Percentiles rank a stretch among this genome's conserved stretches.
These are phyloP conservation scores for Yamadazyma tumulicola DNA, from an alignment of 805 yeast genomes.

Conservation along the genomic window DNA sequence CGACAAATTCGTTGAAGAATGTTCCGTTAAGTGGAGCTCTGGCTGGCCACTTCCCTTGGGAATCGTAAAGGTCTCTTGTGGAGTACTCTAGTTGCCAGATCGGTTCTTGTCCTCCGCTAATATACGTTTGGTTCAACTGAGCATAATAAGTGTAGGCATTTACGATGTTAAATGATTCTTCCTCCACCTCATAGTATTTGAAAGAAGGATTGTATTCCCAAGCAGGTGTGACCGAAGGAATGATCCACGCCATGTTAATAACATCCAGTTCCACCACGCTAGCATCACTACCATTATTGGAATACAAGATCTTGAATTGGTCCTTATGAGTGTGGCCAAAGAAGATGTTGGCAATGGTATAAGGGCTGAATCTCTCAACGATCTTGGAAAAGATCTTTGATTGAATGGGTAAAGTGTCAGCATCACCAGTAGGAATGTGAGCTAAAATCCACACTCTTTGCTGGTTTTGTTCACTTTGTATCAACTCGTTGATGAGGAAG, in stretches of 20 bases:
- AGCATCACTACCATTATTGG: slow-evolving; percentile 38
- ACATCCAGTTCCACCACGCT: slow-evolving; percentile 42
- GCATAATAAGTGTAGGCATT: slow-evolving; percentile 59
- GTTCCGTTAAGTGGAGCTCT: slow-evolving; percentile 61
- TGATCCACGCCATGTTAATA: slow-evolving; percentile 58
- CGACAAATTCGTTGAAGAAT: slow-evolving; percentile 51
- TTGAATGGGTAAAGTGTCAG: slow-evolving; percentile 59
- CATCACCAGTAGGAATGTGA: slow-evolving; percentile 58
- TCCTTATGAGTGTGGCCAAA: slow-evolving; percentile 72
- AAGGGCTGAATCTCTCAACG: slow-evolving; percentile 64
- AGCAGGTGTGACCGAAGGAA: slow-evolving; percentile 64
- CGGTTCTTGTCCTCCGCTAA: slow-evolving; percentile 53
- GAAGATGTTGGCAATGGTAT: slow-evolving; percentile 64
- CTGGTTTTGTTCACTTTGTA: slow-evolving; percentile 53
- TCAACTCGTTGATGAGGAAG: slow-evolving; percentile 58
- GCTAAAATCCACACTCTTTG: slow-evolving; percentile 73
- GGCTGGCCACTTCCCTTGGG: slow-evolving; percentile 53
- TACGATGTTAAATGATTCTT: slow-evolving; percentile 55
- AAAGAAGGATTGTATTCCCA: slow-evolving; percentile 63
- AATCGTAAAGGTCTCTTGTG: slow-evolving; percentile 56
- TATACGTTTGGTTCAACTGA: slow-evolving; percentile 55
- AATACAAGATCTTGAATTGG: slow-evolving; percentile 59
- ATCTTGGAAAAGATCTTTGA: slow-evolving; percentile 54
- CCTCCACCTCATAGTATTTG: slow-evolving; percentile 69
- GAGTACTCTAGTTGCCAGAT: slow-evolving; percentile 63